Percentiles rank a stretch among this genome's conserved stretches.
These are phyloP conservation scores for Coffea eugenioides DNA, from an alignment of 257 asterid species.

Conservation along the genomic window DNA sequence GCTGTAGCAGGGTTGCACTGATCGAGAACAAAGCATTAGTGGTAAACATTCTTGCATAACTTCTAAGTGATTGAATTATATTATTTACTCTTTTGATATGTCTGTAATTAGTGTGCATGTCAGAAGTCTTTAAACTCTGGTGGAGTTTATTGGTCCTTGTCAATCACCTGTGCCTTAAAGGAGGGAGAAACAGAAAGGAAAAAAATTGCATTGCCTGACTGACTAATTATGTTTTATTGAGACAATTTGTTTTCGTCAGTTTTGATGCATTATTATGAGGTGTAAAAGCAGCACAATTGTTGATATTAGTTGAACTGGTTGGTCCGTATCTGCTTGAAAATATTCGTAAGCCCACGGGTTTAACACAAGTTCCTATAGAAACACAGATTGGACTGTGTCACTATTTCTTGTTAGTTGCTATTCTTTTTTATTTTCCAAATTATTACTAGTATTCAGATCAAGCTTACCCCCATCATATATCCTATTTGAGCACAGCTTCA, in stretches of 20 bases:
- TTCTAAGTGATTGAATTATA: not conserved
- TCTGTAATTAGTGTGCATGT: no score
- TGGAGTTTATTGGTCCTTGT: not conserved
- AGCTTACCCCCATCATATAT: not conserved
- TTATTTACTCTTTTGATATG: not conserved
- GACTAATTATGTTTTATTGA: not conserved
- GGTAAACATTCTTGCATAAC: slow-evolving; percentile 44
- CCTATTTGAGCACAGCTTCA: no score
- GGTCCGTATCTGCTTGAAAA: not conserved
- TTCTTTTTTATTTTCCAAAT: not conserved
- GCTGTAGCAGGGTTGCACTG: slow-evolving; percentile 68
- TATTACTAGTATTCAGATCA: not conserved
- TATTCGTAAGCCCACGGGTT: not conserved
- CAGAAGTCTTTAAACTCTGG: not conserved
- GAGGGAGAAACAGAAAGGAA: not conserved
- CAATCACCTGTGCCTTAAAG: not conserved
- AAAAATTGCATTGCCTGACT: not conserved
- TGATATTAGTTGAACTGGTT: not conserved
- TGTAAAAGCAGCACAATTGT: not conserved
- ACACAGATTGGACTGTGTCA: not conserved
- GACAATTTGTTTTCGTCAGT: not conserved
- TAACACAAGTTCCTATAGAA: not conserved
- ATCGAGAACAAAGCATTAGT: slow-evolving; percentile 66
- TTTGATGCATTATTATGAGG: not conserved
- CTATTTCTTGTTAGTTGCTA: no score